Evolutionary conservation across 2,329 filamentous ascomycete species (phyloP).

Genomic region (Fusarium paranaense): DNA sequence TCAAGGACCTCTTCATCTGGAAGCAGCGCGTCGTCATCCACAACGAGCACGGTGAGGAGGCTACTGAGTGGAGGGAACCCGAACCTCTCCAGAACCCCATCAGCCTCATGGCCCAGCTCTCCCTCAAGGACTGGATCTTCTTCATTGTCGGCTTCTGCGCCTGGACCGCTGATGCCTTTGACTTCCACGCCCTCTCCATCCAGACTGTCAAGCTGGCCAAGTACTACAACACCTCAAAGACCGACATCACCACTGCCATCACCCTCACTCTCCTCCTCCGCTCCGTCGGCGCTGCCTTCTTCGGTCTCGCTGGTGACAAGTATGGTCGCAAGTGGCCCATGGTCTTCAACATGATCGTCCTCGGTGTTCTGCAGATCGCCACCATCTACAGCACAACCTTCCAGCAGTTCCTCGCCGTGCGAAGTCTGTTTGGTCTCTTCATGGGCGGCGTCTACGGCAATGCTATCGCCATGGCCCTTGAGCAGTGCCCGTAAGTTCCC

Average conservation of each 20-base stretch:
- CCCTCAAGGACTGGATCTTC: slow-evolving; percentile 77
- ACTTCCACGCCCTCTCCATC: slow-evolving; percentile 84
- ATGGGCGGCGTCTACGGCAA: slow-evolving; percentile 88
- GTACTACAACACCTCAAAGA: slow-evolving; percentile 64
- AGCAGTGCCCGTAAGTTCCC: slow-evolving; percentile 72
- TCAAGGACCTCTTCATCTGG: slow-evolving; percentile 76
- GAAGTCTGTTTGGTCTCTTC: slow-evolving; percentile 79
- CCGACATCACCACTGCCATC: slow-evolving; percentile 79
- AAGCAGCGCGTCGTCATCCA: slow-evolving; percentile 77
- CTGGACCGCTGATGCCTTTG: slow-evolving; percentile 87
- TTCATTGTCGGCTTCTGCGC: slow-evolving; percentile 79
- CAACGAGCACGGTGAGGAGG: slow-evolving; percentile 73
- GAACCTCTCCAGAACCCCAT: slow-evolving; percentile 77
- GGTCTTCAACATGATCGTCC: slow-evolving; percentile 81
- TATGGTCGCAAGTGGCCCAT: slow-evolving; percentile 88
- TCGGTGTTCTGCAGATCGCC: slow-evolving; percentile 75
- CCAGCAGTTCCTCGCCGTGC: slow-evolving; percentile 78
- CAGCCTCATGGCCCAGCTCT: slow-evolving; percentile 73
- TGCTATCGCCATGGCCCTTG: slow-evolving; percentile 81
- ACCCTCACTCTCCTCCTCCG: slow-evolving; percentile 80
- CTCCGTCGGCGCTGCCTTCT: slow-evolving; percentile 79
- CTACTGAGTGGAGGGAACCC: slow-evolving; percentile 75
- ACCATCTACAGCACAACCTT: slow-evolving; percentile 83
- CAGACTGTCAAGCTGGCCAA: slow-evolving; percentile 77
- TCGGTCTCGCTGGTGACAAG: slow-evolving; percentile 82